Conservation (phyloP, 257 asterid genomes). For the Penstemon davidsonii region DNA sequence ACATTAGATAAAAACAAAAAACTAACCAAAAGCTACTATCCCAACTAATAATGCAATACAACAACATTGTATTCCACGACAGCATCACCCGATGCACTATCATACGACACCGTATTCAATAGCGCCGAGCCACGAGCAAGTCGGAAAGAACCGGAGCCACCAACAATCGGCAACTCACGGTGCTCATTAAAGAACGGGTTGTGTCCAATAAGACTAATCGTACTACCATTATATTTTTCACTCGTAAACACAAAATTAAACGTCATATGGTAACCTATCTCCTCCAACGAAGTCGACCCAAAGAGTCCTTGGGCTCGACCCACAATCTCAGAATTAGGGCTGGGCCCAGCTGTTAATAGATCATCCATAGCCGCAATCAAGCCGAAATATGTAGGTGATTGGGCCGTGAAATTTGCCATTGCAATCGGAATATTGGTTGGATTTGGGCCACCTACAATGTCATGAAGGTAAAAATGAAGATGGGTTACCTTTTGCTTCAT, state of each 20-base stretch:
- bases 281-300: constrained; percentile 30
- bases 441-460: constrained; percentile 33
- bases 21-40: too few species aligned
- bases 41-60: constrained; percentile 21
- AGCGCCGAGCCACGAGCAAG: constrained; percentile 45
- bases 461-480: constrained; percentile 50
- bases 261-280: constrained; percentile 35
- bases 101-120: constrained; percentile 20
- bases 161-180: constrained; percentile 50
- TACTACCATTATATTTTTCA: constrained; percentile 50
- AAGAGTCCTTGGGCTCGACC: constrained; percentile 57
- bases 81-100: constrained; percentile 35
- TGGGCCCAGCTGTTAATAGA: constrained; percentile 36
- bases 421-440: constrained; percentile 37
- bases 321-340: constrained; percentile 30
- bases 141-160: constrained; percentile 59
- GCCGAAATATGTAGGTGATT: constrained; percentile 38
- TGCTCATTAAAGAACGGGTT: constrained; percentile 26
- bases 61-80: constrained; percentile 40
- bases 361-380: constrained; percentile 34
- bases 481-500: constrained; percentile 33
- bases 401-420: constrained; percentile 27
- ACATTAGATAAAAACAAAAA: too few species aligned
- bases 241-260: constrained; percentile 38
- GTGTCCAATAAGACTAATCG: constrained; percentile 39